phyloP scores from a whole-genome alignment of 148 eudicot genomes.

The Pharnaceum exiguum region DNA sequence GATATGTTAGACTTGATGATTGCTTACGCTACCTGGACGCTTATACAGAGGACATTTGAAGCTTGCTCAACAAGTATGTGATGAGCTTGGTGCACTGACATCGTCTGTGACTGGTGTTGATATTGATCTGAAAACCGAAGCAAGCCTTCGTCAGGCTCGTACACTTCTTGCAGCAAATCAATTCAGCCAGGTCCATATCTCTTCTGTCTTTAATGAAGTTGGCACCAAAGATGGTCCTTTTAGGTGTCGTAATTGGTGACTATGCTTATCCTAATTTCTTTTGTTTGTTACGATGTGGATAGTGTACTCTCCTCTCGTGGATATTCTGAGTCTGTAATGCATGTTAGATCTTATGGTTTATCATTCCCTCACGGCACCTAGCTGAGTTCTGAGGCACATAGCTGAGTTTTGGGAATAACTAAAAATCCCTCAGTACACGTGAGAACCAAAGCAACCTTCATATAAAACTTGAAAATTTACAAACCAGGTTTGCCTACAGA shows the following conservation, averaged over 20 bases:
- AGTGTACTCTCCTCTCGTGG: no score
- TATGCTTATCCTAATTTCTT: neutral
- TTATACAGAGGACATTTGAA: slow-evolving; percentile 70
- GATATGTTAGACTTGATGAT: neutral
- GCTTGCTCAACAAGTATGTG: slow-evolving; percentile 79
- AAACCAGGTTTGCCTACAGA: no score
- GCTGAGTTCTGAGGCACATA: no score
- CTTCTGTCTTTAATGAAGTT: neutral
- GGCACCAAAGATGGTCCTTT: slow-evolving; percentile 10
- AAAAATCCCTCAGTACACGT: no score
- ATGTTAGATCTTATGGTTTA: no score
- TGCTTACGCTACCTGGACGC: neutral
- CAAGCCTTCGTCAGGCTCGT: slow-evolving; percentile 86
- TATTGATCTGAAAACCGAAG: slow-evolving; percentile 80
- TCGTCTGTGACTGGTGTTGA: slow-evolving; percentile 93
- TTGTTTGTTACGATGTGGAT: neutral
- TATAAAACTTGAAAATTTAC: no score
- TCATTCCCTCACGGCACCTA: no score
- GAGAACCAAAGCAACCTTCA: no score
- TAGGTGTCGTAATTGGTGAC: neutral
- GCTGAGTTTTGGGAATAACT: no score
- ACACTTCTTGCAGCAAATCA: slow-evolving; percentile 93
- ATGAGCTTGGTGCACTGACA: slow-evolving; percentile 87
- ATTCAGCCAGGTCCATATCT: slow-evolving; percentile 61
- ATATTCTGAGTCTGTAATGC: no score